Conservation (phyloP, 2,329 filamentous ascomycete species). For the Sarocladium kiliense region DNA sequence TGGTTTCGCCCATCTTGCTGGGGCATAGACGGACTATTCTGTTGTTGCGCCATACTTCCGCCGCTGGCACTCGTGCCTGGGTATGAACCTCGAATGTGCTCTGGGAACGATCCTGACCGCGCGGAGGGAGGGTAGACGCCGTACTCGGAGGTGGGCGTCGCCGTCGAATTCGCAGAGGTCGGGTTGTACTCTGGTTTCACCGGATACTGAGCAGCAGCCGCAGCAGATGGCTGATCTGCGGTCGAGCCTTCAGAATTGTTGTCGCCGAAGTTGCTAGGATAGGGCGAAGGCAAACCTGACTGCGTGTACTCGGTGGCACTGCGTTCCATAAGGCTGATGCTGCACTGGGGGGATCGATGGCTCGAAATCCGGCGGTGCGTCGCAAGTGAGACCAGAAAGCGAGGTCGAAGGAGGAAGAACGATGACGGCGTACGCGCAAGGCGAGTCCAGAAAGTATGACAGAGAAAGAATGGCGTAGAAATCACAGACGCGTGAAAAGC, state of each 20-base stretch:
- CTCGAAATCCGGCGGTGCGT: constrained; percentile 21
- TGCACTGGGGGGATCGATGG: constrained; percentile 8
- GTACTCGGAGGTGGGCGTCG: constrained; percentile 85
- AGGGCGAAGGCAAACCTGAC: constrained; percentile 79
- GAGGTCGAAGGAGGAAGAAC: background rate
- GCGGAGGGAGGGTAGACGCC: constrained; percentile 68
- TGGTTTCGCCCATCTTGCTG: constrained; percentile 75
- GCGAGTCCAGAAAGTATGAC: background rate
- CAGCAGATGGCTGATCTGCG: constrained; percentile 88
- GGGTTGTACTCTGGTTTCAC: constrained; percentile 76
- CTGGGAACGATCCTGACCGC: constrained; percentile 79
- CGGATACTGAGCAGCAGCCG: constrained; percentile 65
- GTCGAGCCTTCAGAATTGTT: constrained; percentile 77
- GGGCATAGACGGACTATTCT: constrained; percentile 96
- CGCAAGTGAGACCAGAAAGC: constrained; percentile 10
- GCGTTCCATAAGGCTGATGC: constrained; percentile 45
- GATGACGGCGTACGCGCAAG: constrained; percentile 8
- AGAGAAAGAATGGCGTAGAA: background rate
- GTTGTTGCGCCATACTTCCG: constrained; percentile 91
- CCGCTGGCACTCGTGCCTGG: constrained; percentile 67
- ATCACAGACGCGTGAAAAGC: background rate
- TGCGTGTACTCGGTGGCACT: constrained; percentile 73
- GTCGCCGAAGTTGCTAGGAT: constrained; percentile 60
- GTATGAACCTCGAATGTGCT: constrained; percentile 83
- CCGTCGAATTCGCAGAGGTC: constrained; percentile 47